Base-by-base conservation (phyloP, 371 early-diverging fungal genomes). In the Blakeslea trispora region DNA sequence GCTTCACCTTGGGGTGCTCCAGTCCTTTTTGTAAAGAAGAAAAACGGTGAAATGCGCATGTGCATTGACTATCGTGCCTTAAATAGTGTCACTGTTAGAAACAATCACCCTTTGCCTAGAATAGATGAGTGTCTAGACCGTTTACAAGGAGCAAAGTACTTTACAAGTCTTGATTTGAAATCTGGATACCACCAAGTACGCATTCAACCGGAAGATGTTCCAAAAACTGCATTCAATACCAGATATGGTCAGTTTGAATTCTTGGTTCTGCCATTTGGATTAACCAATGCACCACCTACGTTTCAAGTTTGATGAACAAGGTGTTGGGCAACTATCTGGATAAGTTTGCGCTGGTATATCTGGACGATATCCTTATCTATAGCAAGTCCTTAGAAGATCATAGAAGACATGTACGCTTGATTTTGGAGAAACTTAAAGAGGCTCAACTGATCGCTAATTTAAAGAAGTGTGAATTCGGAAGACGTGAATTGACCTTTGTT, bases 291-390 rank as follows among this genome's bases (percentile, higher is more conserved):
- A 0, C 82, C 82, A 1, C 64, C 74, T 0, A 64, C 68, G 0
- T 82, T 84, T 50, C 75, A 46, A 18, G 61, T 0, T 23, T 72
- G 49, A 83, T 83, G 72, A 59, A 68, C 35, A 2, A 48, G 0
- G 48, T 82, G 0, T 59, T 87, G 0, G 40, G 54, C 0, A 65
- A 71, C 3, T 57, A 59, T 17, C 28, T 79, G 0, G 77, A 79
- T 50, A 59, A 64, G 2, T 80, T 53, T 24, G 67, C 66, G 7
- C 52, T 79, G 0, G 64, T 76, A 0, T 86, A 79, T 37, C 39
- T 85, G 0, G 83, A 88, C 46, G 81, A 84, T 52, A 79, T 84
- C 5, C 47, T 82, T 0, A 77, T 88, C 35, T 83, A 61, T 57
- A 72, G 71, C 9, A 50, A 66, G n/a, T 70, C 59, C n/a, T 17